Conservation (phyloP, 163 green algal genomes). For the Scenedesmus sp. region DNA sequence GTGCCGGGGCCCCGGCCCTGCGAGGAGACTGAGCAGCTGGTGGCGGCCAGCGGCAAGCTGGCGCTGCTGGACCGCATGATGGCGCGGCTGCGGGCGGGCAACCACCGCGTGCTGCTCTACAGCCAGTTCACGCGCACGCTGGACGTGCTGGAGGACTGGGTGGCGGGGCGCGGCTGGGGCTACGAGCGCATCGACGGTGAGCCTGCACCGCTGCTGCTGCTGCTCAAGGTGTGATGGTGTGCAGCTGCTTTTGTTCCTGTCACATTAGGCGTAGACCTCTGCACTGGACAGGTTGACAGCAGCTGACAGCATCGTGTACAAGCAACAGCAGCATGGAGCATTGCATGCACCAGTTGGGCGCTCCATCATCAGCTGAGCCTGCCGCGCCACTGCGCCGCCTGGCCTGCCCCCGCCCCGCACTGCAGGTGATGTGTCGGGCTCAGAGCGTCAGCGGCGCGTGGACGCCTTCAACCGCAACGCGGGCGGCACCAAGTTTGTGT, state of each 20-base stretch:
- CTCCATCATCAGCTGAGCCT: too few species aligned
- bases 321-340: background rate
- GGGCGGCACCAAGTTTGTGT: conserved; percentile 72
- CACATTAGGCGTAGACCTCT: too few species aligned
- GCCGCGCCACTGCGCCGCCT: too few species aligned
- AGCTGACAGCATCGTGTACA: too few species aligned
- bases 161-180: conserved; percentile 63
- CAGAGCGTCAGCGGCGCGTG: conserved; percentile 78
- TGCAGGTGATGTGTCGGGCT: conserved; percentile 47
- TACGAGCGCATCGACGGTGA: conserved; percentile 85
- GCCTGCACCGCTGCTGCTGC: background rate
- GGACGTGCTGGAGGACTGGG: conserved; percentile 86
- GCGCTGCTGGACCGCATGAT: conserved; percentile 83
- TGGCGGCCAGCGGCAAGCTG: conserved; percentile 83
- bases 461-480: conserved; percentile 82
- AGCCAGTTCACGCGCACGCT: conserved; percentile 85
- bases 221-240: background rate
- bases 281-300: too few species aligned
- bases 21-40: conserved; percentile 57
- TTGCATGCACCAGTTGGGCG: too few species aligned
- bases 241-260: too few species aligned
- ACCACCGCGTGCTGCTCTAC: conserved; percentile 58
- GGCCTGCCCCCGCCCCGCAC: background rate
- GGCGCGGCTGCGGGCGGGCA: conserved; percentile 52
- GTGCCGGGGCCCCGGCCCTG: background rate